These are phyloP conservation scores for Phytophthora brassicae DNA, from an alignment of 352 stramenopile species.

Conservation along the genomic window DNA sequence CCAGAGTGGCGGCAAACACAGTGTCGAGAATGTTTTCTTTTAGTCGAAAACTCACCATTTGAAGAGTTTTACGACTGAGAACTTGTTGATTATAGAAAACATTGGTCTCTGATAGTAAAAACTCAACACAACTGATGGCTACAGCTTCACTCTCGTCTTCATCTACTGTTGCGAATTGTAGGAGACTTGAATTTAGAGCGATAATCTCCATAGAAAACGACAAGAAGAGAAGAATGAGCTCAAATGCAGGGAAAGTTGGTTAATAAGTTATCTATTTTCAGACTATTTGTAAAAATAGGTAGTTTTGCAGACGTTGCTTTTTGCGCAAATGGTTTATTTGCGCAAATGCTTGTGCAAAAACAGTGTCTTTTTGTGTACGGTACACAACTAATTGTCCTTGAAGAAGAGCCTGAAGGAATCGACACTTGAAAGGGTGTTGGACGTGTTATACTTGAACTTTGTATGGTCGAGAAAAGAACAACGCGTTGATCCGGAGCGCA, in stretches of 20 bases:
- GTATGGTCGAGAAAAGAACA: background rate
- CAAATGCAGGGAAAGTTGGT: background rate
- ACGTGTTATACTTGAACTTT: constrained; percentile 1
- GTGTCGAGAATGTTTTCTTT: constrained; percentile 43
- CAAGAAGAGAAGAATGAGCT: background rate
- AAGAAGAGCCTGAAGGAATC: background rate
- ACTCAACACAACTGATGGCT: constrained; percentile 48
- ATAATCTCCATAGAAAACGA: constrained; percentile 53
- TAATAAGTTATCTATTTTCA: constrained; percentile 9
- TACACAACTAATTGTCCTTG: background rate
- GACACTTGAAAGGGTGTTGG: constrained; percentile 12
- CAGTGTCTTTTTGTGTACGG: background rate
- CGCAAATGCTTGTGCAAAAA: background rate
- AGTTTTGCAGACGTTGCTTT: background rate
- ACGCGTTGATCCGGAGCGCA: background rate
- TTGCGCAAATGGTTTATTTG: background rate
- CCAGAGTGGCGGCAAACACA: constrained; percentile 34
- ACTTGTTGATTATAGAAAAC: constrained; percentile 46
- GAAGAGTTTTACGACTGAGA: constrained; percentile 28
- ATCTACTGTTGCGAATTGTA: constrained; percentile 37
- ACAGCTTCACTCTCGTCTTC: constrained; percentile 63
- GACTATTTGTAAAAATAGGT: background rate
- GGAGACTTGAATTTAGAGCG: constrained; percentile 34
- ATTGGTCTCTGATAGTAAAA: constrained; percentile 61
- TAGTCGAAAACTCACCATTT: constrained; percentile 26